Evolutionary conservation across 2,329 filamentous ascomycete species (phyloP).

Genomic region (Escovopsis sp.): DNA sequence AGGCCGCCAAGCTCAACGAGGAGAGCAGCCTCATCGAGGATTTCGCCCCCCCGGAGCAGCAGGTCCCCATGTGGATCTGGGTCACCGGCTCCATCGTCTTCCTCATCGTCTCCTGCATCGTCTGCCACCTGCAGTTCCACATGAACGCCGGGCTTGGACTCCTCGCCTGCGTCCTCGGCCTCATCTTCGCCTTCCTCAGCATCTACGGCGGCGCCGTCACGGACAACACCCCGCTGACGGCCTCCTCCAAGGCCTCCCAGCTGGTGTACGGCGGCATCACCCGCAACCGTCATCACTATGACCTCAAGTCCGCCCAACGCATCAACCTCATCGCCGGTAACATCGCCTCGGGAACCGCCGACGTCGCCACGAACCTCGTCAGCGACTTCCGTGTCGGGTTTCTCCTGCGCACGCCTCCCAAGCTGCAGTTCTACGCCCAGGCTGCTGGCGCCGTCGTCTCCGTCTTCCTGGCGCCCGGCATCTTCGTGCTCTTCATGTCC

Average conservation of each 20-base stretch:
- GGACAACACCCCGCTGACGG: conserved; percentile 45
- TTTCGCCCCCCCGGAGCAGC: conserved; percentile 25
- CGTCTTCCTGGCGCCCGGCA: conserved; percentile 50
- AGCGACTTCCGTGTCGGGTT: conserved; percentile 54
- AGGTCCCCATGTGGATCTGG: conserved; percentile 41
- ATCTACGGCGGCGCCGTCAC: conserved; percentile 38
- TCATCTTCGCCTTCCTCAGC: conserved; percentile 42
- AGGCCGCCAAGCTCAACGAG: conserved; percentile 19
- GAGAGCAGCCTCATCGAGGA: conserved; percentile 20
- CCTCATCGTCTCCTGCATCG: conserved; percentile 35
- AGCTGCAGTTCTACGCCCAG: conserved; percentile 52
- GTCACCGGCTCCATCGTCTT: conserved; percentile 28
- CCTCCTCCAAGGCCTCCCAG: conserved; percentile 53
- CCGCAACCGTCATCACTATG: conserved; percentile 34
- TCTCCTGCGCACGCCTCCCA: conserved; percentile 47
- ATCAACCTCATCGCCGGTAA: conserved; percentile 51
- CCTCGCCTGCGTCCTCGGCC: conserved; percentile 37
- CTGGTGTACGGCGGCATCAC: conserved; percentile 52
- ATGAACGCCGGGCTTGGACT: conserved; percentile 42
- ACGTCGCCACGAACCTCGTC: conserved; percentile 37
- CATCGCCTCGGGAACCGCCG: conserved; percentile 39
- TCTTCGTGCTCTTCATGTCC: conserved; percentile 52
- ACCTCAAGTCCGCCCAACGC: conserved; percentile 36
- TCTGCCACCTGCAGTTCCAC: conserved; percentile 34
- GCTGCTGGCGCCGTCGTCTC: conserved; percentile 45